A percentile compares a stretch with the other conserved stretches of the same genome.
Conservation (phyloP, 169 alveolate species). For the Prorocentrum cordatum region DNA sequence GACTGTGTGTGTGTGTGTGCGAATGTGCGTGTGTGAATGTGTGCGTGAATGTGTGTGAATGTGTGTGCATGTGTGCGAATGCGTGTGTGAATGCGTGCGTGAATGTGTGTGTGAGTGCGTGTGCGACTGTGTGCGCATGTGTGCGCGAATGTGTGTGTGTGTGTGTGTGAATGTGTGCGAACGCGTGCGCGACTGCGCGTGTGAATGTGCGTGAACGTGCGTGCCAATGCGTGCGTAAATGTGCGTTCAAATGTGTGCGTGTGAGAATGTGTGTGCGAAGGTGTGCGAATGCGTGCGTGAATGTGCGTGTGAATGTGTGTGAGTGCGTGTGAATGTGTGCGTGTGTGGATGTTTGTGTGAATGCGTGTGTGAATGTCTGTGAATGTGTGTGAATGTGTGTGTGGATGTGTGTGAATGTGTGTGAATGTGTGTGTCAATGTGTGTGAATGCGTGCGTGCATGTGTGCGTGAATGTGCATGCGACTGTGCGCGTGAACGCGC, state of each 20-base stretch:
- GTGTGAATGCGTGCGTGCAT: background rate
- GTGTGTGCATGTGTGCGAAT: no score
- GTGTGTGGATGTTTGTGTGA: background rate
- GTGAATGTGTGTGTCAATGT: background rate
- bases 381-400: background rate
- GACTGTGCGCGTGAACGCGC: background rate
- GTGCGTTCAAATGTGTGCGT: background rate
- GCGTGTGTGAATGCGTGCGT: background rate
- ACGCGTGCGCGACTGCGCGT: background rate
- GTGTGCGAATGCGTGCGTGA: background rate
- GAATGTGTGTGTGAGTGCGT: no score
- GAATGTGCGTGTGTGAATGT: no score
- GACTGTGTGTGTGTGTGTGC: no score
- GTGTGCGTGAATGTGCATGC: background rate
- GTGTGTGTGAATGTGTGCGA: background rate
- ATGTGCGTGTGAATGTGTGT: background rate
- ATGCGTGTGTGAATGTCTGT: background rate
- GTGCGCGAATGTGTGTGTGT: background rate
- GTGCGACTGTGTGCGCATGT: no score
- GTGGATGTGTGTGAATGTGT: background rate
- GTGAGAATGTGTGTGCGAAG: background rate
- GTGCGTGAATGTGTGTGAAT: no score
- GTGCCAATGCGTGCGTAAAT: background rate
- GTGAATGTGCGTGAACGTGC: background rate
- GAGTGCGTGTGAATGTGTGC: background rate